Base-by-base conservation (phyloP, 169 alveolate genomes). In the Eimeria brunetti region DNA sequence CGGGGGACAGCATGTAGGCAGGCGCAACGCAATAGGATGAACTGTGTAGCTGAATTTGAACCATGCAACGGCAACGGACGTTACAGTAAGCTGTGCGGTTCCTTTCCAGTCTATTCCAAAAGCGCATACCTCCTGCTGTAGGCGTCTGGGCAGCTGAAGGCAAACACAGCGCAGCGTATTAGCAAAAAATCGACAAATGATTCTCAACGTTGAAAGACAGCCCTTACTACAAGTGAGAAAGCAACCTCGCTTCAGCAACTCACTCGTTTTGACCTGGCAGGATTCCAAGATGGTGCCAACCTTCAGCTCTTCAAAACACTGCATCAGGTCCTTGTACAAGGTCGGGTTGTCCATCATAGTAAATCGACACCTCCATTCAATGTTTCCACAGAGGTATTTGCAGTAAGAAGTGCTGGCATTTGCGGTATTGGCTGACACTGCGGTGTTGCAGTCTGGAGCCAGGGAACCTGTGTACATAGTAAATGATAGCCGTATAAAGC, bases 331-430 rank as follows among this genome's bases (percentile, higher is more conserved):
- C 91, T 84, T 84, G 60, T 84, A 84, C 91, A 84, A 36, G 9
- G 91, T 84, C 41, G 91, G 91, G 46, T 84, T 58, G 58, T 84
- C 80, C 36, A 36, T n/a, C 91, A 84, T 84, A 11, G 16, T 33
- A n/a, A n/a, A 16, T 36, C 91, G 78, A 60, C 91, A 84, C 78
- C 38, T 22, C 91, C 91, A 84, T 49, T 84, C 91, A 60, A 84
- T 53, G 58, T 84, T 33, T 22, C 91, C 91, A 58, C 91, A 84
- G n/a, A 58, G 1, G 60, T 84, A 84, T 14, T 30, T 44, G 46
- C 91, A 84, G 46, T 84, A 14, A 18, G 46, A 60, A 20, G 91
- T 84, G 91, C 62, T 84, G 30, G 91, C 91, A 33, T 60, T 84
- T 8, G 9, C 5, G 60, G 38, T 6, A 38, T 84, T 22, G 11